These are phyloP conservation scores for Sclerotiophoma versabilis DNA, from an alignment of 2,329 filamentous ascomycete species.

Conservation along the genomic window DNA sequence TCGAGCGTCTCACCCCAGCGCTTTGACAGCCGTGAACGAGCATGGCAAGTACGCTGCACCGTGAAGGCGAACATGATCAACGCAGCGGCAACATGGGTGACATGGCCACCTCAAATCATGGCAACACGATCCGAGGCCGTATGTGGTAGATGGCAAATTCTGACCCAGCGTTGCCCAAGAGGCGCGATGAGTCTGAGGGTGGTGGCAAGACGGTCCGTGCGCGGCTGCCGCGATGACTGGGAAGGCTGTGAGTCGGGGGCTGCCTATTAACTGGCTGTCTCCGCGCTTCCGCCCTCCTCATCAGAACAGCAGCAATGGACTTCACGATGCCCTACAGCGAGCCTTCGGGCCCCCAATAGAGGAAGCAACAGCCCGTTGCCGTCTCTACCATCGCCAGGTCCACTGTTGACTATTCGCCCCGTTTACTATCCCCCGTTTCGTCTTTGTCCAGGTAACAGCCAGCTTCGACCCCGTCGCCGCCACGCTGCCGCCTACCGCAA, in stretches of 20 bases:
- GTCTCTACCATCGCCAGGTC: slow-evolving; percentile 28
- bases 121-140: slow-evolving; percentile 3
- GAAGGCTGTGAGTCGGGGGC: slow-evolving; percentile 26
- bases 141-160: slow-evolving; percentile 11
- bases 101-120: background rate
- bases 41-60: background rate
- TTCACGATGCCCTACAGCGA: slow-evolving; percentile 41
- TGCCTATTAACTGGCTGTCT: slow-evolving; percentile 40
- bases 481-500: slow-evolving; percentile 39
- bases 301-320: slow-evolving; percentile 45
- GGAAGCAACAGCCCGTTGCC: slow-evolving; percentile 23
- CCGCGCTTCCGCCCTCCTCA: slow-evolving; percentile 35
- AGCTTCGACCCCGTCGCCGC: slow-evolving; percentile 36
- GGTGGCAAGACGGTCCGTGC: slow-evolving; percentile 35
- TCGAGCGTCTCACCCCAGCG: slow-evolving; percentile 25
- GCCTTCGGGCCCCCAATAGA: slow-evolving; percentile 44
- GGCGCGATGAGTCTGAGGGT: slow-evolving; percentile 32
- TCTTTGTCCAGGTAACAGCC: slow-evolving; percentile 38
- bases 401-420: slow-evolving; percentile 23
- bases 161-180: slow-evolving; percentile 11
- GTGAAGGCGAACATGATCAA: background rate
- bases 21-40: background rate
- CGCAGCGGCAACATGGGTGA: slow-evolving; percentile 7
- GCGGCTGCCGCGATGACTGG: slow-evolving; percentile 31
- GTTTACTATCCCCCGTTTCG: slow-evolving; percentile 22